Percentiles rank a stretch among this genome's conserved stretches.
Conservation (phyloP, 2,329 filamentous ascomycete species). For the Microcyclosporella mali region DNA sequence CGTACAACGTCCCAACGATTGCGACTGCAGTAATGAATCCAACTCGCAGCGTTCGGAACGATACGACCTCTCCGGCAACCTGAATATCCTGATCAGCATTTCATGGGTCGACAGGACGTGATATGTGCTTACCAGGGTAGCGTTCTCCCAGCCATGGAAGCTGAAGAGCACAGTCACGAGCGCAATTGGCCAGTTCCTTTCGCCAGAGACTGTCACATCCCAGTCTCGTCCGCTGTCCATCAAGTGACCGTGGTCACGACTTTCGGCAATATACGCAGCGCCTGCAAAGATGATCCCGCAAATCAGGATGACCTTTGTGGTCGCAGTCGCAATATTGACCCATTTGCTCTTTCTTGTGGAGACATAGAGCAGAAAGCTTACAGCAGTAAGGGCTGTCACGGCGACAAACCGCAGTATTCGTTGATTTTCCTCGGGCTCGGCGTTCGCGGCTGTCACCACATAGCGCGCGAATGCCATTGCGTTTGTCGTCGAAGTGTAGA, state of each 20-base stretch:
- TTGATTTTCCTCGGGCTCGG: constrained; percentile 2
- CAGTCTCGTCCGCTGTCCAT: too few relatives aligned
- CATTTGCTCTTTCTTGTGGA: constrained; percentile 3
- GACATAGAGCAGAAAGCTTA: constrained; percentile 8
- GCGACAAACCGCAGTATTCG: constrained; percentile 5
- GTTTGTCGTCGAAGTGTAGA: constrained; percentile 11
- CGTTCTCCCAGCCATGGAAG: constrained; percentile 14
- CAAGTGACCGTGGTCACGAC: too few relatives aligned
- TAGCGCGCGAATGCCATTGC: constrained; percentile 10
- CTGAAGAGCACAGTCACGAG: constrained; percentile 11
- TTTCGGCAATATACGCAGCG: constrained; percentile 1
- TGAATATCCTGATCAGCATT: not conserved
- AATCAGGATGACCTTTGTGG: constrained; percentile 9
- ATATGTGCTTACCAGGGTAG: constrained; percentile 4
- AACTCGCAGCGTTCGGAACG: constrained; percentile 3
- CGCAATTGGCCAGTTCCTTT: too few relatives aligned
- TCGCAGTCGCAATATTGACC: constrained; percentile 9
- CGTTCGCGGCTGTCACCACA: constrained; percentile 6
- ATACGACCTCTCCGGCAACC: constrained; percentile 8
- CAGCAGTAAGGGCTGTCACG: constrained; percentile 3
- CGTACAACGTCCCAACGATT: constrained; percentile 5
- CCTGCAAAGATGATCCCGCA: constrained; percentile 7
- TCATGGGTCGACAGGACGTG: too few relatives aligned
- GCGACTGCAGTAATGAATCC: constrained; percentile 9
- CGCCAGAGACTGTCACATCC: too few relatives aligned